These are phyloP conservation scores for Sideroxylon spinosum DNA, from an alignment of 179 eudicot species.

Conservation along the genomic window DNA sequence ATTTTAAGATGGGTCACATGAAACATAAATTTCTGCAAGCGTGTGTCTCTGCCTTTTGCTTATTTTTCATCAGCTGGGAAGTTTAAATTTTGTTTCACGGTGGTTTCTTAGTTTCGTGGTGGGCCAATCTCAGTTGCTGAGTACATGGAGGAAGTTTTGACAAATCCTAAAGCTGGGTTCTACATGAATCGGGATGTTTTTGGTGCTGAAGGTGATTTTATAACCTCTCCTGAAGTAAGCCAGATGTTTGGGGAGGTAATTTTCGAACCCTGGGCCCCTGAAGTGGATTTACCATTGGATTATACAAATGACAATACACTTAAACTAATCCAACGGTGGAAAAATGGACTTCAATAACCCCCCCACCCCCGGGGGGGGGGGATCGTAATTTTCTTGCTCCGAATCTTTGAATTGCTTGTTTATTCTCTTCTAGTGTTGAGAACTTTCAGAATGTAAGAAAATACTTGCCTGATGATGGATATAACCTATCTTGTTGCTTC, in stretches of 20 bases:
- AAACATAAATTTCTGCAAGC: neutral
- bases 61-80: neutral
- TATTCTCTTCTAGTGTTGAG: neutral
- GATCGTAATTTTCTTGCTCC: neutral
- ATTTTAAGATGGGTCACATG: neutral
- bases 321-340: too few relatives aligned
- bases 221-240: constrained; percentile 99
- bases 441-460: neutral
- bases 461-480: neutral
- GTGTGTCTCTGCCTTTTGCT: neutral
- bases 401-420: neutral
- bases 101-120: constrained; percentile 69
- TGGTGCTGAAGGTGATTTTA: constrained; percentile 91
- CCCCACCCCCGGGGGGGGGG: too few relatives aligned
- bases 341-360: too few relatives aligned
- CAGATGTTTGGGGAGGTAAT: constrained; percentile 99
- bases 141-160: constrained; percentile 97
- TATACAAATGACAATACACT: too few relatives aligned
- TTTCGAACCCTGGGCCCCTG: too few relatives aligned
- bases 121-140: constrained; percentile 95
- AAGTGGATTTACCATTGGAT: too few relatives aligned
- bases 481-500: neutral
- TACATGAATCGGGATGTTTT: constrained; percentile 95
- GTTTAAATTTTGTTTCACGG: neutral
- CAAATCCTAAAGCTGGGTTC: constrained; percentile 89